Evolutionary conservation across 1,284 basidiomycete species (phyloP).

Genomic region (Puccinia triticina): DNA sequence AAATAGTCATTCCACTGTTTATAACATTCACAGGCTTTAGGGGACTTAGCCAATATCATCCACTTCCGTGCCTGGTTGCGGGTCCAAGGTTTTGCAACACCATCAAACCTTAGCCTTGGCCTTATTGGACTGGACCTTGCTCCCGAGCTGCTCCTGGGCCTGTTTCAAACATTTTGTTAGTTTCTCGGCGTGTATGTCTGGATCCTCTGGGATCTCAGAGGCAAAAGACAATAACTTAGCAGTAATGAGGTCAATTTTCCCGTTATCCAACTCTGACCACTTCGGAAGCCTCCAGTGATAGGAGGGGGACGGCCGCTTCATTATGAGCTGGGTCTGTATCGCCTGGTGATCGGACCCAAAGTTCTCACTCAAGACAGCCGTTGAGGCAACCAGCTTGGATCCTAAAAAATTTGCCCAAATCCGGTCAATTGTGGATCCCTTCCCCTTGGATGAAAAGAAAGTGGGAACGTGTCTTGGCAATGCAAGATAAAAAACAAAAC

Average conservation of each 20-base stretch:
- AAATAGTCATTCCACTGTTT: not conserved
- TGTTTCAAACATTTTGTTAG: not conserved
- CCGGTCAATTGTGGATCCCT: constrained; percentile 1
- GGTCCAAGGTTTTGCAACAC: constrained; percentile 4
- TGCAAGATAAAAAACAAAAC: not conserved
- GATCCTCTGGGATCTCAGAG: not conserved
- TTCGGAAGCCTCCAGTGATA: not conserved
- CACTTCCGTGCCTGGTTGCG: not conserved
- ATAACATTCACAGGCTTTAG: not conserved
- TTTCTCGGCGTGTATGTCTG: not conserved
- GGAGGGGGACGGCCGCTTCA: not conserved
- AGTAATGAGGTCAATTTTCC: not conserved
- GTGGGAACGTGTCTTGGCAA: constrained; percentile 6
- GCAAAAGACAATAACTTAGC: not conserved
- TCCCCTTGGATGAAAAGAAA: not conserved
- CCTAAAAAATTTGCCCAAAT: constrained; percentile 11
- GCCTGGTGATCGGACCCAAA: not conserved
- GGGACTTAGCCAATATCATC: not conserved
- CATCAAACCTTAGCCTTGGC: constrained; percentile 10
- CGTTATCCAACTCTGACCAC: not conserved
- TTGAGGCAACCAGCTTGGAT: not conserved
- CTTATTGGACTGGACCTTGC: not conserved
- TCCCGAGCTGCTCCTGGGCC: not conserved
- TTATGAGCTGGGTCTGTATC: not conserved
- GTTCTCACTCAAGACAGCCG: not conserved